Percentiles rank a stretch among this genome's conserved stretches.
These are phyloP conservation scores for Rutstroemia sp. DNA, from an alignment of 2,329 filamentous ascomycete species.

Conservation along the genomic window DNA sequence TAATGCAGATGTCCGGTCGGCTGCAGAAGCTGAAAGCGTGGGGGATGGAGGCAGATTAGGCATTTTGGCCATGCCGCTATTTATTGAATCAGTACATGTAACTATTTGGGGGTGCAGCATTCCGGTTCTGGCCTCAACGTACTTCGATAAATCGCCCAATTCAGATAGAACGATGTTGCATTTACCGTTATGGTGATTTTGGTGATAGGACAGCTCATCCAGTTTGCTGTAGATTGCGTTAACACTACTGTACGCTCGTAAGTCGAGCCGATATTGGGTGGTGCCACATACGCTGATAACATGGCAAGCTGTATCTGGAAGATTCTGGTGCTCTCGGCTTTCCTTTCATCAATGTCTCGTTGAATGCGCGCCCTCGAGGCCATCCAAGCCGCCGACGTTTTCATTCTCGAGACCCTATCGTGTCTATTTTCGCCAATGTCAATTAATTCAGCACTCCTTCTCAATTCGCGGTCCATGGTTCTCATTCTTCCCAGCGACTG, in stretches of 20 bases:
- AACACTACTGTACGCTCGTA: neutral
- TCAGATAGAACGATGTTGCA: slow-evolving; percentile 11
- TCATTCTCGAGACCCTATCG: slow-evolving; percentile 17
- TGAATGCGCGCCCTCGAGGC: slow-evolving; percentile 15
- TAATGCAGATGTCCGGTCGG: neutral
- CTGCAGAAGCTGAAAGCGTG: neutral
- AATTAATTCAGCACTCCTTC: slow-evolving; percentile 8
- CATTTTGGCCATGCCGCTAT: slow-evolving; percentile 8
- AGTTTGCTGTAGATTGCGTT: slow-evolving; percentile 14
- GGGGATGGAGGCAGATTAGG: slow-evolving; percentile 2
- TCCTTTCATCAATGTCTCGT: slow-evolving; percentile 16
- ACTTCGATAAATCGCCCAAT: slow-evolving; percentile 7
- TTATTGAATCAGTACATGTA: neutral
- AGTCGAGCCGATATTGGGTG: neutral
- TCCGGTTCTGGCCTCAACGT: neutral
- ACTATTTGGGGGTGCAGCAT: neutral
- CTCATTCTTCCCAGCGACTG: slow-evolving; percentile 15
- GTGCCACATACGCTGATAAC: slow-evolving; percentile 17
- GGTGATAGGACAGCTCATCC: slow-evolving; percentile 20
- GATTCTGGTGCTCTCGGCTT: slow-evolving; percentile 16
- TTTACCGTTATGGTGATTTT: slow-evolving; percentile 17
- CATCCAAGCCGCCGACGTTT: slow-evolving; percentile 18
- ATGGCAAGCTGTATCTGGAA: slow-evolving; percentile 20
- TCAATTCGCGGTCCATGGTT: slow-evolving; percentile 14
- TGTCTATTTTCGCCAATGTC: slow-evolving; percentile 14